Conservation (phyloP, 176 grass and related monocot genomes). For the Juncus inflexus region DNA sequence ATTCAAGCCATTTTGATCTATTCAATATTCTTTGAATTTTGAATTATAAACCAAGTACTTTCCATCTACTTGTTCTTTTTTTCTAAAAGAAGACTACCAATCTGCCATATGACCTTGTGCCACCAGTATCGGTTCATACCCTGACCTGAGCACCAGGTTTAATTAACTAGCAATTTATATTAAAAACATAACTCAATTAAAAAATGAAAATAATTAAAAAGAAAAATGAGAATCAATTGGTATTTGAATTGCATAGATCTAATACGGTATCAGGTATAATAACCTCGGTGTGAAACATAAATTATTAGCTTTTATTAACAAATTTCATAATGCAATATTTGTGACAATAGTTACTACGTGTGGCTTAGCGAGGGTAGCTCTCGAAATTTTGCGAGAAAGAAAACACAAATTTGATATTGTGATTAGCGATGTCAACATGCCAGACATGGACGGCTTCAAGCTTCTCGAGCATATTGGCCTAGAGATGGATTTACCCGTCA, state of each 20-base stretch:
- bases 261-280: neutral
- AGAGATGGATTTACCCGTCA: conserved; percentile 96
- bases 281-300: neutral
- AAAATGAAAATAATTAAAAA: neutral
- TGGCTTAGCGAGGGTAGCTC: conserved; percentile 63
- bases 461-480: conserved; percentile 96
- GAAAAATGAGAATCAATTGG: neutral
- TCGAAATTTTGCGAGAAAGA: conserved; percentile 80
- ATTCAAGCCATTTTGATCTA: no score
- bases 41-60: no score
- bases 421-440: conserved; percentile 99
- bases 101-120: no score
- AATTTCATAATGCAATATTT: conserved; percentile 18
- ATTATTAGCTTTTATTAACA: conserved; percentile 1
- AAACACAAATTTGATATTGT: conserved; percentile 95
- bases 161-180: conserved; percentile 2
- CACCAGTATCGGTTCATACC: no score
- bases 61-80: no score
- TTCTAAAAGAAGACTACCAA: no score
- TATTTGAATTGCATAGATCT: no score
- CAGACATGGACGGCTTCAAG: conserved; percentile 99
- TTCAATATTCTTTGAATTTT: no score
- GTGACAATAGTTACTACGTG: conserved; percentile 69
- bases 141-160: no score
- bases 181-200: neutral